Conservation (phyloP, 2,329 filamentous ascomycete species). For the Pestalotiopsis fici region DNA sequence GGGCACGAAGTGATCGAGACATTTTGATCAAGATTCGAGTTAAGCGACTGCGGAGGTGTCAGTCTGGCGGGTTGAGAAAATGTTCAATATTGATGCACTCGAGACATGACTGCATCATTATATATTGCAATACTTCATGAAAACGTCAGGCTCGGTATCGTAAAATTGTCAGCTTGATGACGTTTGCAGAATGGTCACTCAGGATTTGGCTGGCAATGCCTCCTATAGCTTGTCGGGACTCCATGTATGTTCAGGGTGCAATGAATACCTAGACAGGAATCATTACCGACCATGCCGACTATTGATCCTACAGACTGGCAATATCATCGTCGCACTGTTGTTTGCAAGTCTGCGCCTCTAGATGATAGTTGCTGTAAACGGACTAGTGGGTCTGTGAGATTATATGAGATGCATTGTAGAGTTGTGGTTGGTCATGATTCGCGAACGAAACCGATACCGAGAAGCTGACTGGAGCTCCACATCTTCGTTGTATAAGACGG, state of each 20-base stretch:
- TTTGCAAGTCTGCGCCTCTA: neutral
- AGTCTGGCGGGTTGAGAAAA: neutral
- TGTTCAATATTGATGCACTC: no score
- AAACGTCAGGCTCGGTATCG: neutral
- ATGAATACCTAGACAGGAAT: no score
- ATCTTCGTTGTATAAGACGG: neutral
- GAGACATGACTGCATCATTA: neutral
- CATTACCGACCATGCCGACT: neutral
- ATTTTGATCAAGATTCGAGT: neutral
- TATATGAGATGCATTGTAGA: neutral
- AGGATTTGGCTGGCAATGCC: neutral
- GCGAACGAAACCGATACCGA: constrained; percentile 2
- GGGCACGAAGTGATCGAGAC: neutral
- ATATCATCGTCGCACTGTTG: neutral
- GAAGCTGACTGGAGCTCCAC: neutral
- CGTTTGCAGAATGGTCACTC: neutral
- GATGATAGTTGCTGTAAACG: neutral
- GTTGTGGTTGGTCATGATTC: neutral
- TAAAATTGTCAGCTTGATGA: neutral
- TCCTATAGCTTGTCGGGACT: neutral
- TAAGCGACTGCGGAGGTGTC: neutral
- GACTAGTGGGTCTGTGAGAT: neutral
- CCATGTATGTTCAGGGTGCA: neutral
- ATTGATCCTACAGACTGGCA: neutral
- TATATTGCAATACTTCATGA: neutral